Conservation (phyloP, 305 asterid species). For the Fraxinus sp. region DNA sequence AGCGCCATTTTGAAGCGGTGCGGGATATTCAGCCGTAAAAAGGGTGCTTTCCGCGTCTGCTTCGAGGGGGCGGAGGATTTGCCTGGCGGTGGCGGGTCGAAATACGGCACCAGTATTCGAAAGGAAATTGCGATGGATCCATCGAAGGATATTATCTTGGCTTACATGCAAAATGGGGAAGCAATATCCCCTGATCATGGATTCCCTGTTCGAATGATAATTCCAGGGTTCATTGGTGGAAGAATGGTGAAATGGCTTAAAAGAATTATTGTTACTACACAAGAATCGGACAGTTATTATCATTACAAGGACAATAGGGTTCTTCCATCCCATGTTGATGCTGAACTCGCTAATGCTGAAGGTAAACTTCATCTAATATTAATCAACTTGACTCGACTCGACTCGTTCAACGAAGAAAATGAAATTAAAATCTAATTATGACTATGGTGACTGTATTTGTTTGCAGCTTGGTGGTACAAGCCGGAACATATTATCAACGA, state of each 20-base stretch:
- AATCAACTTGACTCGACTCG: background rate
- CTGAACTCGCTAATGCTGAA: conserved; percentile 84
- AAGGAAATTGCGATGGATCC: conserved; percentile 77
- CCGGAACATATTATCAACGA: conserved; percentile 86
- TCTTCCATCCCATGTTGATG: conserved; percentile 83
- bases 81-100: conserved; percentile 93
- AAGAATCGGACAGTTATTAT: conserved; percentile 69
- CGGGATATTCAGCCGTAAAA: conserved; percentile 48
- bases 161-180: conserved; percentile 92
- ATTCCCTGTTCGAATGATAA: conserved; percentile 73
- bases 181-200: conserved; percentile 73
- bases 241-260: conserved; percentile 96
- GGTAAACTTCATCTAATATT: conserved; percentile 33
- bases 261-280: conserved; percentile 62
- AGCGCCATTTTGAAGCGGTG: conserved; percentile 58
- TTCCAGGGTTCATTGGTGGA: conserved; percentile 91
- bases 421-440: background rate
- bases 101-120: conserved; percentile 66
- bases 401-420: background rate
- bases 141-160: conserved; percentile 67
- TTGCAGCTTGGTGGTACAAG: conserved; percentile 94
- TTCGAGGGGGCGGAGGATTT: conserved; percentile 86
- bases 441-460: background rate
- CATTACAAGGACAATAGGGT: conserved; percentile 78
- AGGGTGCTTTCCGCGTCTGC: conserved; percentile 64